phyloP scores from a whole-genome alignment of 1,139 yeast genomes.

The Eremothecium coryli region DNA sequence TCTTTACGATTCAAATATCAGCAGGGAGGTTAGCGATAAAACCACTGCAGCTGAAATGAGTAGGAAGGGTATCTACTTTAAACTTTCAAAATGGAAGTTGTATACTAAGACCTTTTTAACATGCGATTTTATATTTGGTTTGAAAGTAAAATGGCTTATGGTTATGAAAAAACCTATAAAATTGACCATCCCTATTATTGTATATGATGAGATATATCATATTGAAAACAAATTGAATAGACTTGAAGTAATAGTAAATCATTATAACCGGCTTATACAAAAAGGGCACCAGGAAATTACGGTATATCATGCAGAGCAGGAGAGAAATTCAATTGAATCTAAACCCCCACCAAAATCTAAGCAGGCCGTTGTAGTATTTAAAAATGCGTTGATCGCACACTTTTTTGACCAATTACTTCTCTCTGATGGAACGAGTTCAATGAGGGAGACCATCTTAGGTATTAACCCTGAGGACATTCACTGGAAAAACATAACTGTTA shows the following conservation, averaged over 20 bases:
- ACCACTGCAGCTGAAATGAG: neutral
- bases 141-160: neutral
- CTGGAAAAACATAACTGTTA: constrained; percentile 45
- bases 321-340: neutral
- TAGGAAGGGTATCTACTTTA: neutral
- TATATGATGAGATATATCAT: neutral
- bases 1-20: neutral
- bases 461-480: constrained; percentile 49
- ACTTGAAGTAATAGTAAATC: neutral
- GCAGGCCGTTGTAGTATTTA: constrained; percentile 47
- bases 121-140: constrained; percentile 3
- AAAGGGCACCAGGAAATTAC: constrained; percentile 4
- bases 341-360: constrained; percentile 15
- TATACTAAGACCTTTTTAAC: constrained; percentile 1
- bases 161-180: neutral
- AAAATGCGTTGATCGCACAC: constrained; percentile 40
- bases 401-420: constrained; percentile 48
- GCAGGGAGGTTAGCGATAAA: neutral
- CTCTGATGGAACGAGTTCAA: constrained; percentile 36
- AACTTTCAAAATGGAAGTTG: constrained; percentile 2
- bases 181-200: neutral
- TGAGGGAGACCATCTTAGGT: constrained; percentile 39
- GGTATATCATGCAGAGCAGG: constrained; percentile 13
- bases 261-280: constrained; percentile 2
- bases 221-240: constrained; percentile 1